phyloP scores from a whole-genome alignment of 495 filamentous ascomycete species.

The Symbiotaphrina buchneri region DNA sequence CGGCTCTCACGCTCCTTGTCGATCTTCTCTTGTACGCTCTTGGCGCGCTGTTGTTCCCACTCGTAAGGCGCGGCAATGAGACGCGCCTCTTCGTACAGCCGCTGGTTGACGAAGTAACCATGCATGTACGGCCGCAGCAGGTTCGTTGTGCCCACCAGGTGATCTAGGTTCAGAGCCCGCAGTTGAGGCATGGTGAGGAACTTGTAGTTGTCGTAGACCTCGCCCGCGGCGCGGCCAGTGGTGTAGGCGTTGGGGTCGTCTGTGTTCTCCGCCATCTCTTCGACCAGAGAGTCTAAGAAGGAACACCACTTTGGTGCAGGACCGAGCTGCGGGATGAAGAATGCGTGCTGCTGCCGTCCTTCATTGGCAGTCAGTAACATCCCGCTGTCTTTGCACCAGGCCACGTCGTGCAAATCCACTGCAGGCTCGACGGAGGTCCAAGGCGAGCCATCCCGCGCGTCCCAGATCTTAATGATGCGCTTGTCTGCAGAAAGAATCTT shows the following conservation, averaged over 20 bases:
- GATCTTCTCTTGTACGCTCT: constrained; percentile 75
- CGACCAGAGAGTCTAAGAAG: constrained; percentile 90
- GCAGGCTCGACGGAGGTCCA: constrained; percentile 93
- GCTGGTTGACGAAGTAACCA: constrained; percentile 87
- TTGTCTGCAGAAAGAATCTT: constrained; percentile 88
- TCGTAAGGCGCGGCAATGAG: constrained; percentile 81
- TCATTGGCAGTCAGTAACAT: constrained; percentile 95
- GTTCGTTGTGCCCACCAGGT: constrained; percentile 69
- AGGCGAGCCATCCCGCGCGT: constrained; percentile 51
- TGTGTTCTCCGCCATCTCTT: constrained; percentile 83
- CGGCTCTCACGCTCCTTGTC: constrained; percentile 82
- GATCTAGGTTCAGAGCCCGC: constrained; percentile 54
- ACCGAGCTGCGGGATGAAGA: constrained; percentile 86
- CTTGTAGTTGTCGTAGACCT: constrained; percentile 96
- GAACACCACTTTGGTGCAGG: constrained; percentile 89
- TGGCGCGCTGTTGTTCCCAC: constrained; percentile 72
- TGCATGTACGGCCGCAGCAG: constrained; percentile 92
- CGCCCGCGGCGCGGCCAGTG: constrained; percentile 22
- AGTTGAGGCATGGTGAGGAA: constrained; percentile 81
- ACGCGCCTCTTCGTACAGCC: constrained; percentile 82
- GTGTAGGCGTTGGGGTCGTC: constrained; percentile 44
- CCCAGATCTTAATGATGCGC: constrained; percentile 93
- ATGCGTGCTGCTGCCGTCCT: constrained; percentile 75
- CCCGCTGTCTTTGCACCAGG: constrained; percentile 65
- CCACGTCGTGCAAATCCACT: constrained; percentile 82